Evolutionary conservation across 1,284 basidiomycete species (phyloP).

Genomic region (Cryptococcus amylolentus): DNA sequence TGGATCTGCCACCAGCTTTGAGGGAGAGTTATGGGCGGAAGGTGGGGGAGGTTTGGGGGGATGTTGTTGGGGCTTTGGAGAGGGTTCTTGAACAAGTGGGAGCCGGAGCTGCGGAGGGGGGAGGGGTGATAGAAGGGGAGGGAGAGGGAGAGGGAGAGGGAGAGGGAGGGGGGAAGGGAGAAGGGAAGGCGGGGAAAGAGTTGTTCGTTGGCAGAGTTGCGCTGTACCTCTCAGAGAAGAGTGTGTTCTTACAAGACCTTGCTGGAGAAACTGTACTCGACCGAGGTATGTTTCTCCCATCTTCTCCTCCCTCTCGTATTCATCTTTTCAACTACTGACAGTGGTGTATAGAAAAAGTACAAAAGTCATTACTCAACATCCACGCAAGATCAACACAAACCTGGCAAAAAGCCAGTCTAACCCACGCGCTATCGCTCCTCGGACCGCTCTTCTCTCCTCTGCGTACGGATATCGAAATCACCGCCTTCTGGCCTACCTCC

Average conservation of each 20-base stretch:
- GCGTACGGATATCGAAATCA: conserved; percentile 17
- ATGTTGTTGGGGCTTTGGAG: conserved; percentile 27
- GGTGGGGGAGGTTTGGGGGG: conserved; percentile 20
- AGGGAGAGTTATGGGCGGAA: conserved; percentile 22
- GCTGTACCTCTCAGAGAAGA: conserved; percentile 33
- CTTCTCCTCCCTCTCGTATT: neutral
- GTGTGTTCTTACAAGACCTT: conserved; percentile 32
- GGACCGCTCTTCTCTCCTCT: conserved; percentile 31
- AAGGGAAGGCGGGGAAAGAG: conserved; percentile 34
- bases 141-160: neutral
- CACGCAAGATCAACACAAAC: conserved; percentile 28
- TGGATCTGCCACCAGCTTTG: conserved; percentile 13
- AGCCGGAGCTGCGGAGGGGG: neutral
- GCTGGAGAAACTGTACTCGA: conserved; percentile 14
- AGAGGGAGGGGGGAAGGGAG: conserved; percentile 18
- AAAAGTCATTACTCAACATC: conserved; percentile 21
- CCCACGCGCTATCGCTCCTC: conserved; percentile 26
- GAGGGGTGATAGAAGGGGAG: neutral
- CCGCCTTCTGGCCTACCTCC: conserved; percentile 35
- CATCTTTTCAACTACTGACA: neutral
- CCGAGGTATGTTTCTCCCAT: conserved; percentile 13
- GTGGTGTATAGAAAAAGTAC: conserved; percentile 4
- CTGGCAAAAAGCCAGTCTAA: conserved; percentile 28
- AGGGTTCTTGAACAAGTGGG: conserved; percentile 29
- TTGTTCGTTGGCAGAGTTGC: conserved; percentile 45